Conservation (phyloP, 768 basidiomycete genomes). For the Phallus indusiatus region DNA sequence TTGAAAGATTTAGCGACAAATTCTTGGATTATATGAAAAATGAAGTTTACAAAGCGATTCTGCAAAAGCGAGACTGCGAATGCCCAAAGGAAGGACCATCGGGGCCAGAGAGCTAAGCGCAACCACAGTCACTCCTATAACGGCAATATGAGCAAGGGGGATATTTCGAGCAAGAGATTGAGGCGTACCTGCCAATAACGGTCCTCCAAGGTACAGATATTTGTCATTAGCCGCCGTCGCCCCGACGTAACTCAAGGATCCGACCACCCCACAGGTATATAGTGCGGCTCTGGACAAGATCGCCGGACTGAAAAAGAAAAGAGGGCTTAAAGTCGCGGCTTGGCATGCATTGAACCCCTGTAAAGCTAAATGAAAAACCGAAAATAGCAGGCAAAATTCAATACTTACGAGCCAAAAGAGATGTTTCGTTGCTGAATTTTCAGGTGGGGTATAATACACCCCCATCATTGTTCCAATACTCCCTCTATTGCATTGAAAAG, state of each 20-base stretch:
- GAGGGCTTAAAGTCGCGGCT: slow-evolving; percentile 74
- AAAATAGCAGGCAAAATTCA: not conserved
- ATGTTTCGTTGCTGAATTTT: slow-evolving; percentile 69
- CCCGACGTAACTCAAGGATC: slow-evolving; percentile 77
- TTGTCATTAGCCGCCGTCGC: slow-evolving; percentile 82
- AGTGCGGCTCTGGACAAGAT: slow-evolving; percentile 80
- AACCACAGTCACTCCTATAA: slow-evolving; percentile 71
- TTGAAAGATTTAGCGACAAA: not conserved
- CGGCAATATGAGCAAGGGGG: not conserved
- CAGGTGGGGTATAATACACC: slow-evolving; percentile 67
- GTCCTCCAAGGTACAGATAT: slow-evolving; percentile 80
- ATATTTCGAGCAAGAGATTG: not conserved
- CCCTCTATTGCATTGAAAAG: slow-evolving; percentile 24
- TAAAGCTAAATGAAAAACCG: not conserved
- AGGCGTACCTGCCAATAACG: slow-evolving; percentile 50
- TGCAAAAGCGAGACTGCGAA: slow-evolving; percentile 64
- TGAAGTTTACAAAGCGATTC: slow-evolving; percentile 46
- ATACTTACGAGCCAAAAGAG: slow-evolving; percentile 64
- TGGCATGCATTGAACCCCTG: slow-evolving; percentile 82
- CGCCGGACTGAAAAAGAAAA: slow-evolving; percentile 85
- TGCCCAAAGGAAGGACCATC: slow-evolving; percentile 77
- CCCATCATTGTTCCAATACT: slow-evolving; percentile 84
- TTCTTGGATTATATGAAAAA: not conserved
- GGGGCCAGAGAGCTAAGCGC: slow-evolving; percentile 82
- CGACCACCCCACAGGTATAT: slow-evolving; percentile 83